phyloP scores from a whole-genome alignment of 1,284 basidiomycete genomes.

The Heterobasidion occidentale region DNA sequence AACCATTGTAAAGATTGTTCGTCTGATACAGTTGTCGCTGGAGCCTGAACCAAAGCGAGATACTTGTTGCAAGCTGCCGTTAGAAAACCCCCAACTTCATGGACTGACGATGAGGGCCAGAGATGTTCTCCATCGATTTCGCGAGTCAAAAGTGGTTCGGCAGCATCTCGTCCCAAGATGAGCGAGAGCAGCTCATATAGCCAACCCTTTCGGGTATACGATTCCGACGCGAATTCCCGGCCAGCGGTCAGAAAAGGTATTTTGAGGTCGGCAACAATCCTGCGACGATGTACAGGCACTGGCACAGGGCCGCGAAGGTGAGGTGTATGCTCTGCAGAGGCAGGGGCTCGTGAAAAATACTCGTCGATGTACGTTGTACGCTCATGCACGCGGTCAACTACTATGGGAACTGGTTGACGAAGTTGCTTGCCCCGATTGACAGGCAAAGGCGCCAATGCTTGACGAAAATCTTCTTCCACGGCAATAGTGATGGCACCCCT shows the following conservation, averaged over 20 bases:
- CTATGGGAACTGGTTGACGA: neutral
- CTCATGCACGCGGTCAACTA: too few species aligned
- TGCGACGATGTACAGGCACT: neutral
- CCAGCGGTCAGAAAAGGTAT: neutral
- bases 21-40: conserved; percentile 22
- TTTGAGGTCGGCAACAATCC: conserved; percentile 6
- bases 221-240: conserved; percentile 36
- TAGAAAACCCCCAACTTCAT: conserved; percentile 16
- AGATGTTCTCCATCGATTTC: conserved; percentile 6
- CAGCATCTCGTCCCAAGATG: conserved; percentile 17
- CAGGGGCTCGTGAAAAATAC: neutral
- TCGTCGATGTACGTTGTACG: conserved; percentile 1
- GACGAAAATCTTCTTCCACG: conserved; percentile 34
- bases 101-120: conserved; percentile 7
- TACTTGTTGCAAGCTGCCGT: conserved; percentile 12
- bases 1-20: conserved; percentile 23
- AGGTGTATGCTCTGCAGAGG: too few species aligned
- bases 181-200: conserved; percentile 44
- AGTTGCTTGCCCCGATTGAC: neutral
- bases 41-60: conserved; percentile 20
- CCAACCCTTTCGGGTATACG: conserved; percentile 49
- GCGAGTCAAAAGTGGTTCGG: conserved; percentile 1
- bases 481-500: conserved; percentile 23
- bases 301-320: conserved; percentile 3
- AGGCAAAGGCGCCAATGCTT: conserved; percentile 31